Base-by-base conservation (phyloP, 305 asterid genomes). In the Fraxinus paxiana region DNA sequence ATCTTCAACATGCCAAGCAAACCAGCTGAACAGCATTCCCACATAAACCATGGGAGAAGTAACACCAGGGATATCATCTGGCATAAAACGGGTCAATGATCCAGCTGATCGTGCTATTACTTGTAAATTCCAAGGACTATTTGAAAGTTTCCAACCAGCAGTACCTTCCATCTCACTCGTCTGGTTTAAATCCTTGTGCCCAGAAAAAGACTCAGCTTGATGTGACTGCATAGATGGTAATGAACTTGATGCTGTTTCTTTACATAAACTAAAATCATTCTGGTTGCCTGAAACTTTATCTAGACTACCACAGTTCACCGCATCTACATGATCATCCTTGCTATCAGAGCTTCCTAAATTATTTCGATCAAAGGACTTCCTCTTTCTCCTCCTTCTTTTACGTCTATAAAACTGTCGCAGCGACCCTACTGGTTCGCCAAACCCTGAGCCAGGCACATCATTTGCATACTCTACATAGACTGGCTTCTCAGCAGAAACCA, bases 1-100 rank as follows among this genome's bases (percentile, higher is more conserved):
- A 87, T 96, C 99, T 88, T 96, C 99, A 78, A 96, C 99, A 87
- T 96, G 99, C 99, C 99, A 96, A 38, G 99, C 99, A 91, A 96
- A 96, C 99, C 98, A 94, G 85, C 99, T 96, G 91, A 92, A 96
- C 87, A 96, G 77, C 99, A 96, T 96, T 78, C 99, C 99, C 77
- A 96, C 86, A 83, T 94, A 96, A 69, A 96, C 90, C 99, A 96
- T 96, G 6, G 99, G 99, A 73, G 98, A 94, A 65, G 99, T 96
- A 83, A 96, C 99, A 79, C 99, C 98, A 17, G 99, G 99, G 20
- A 96, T 96, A 88, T 96, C 99, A 91, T 96, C 97, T 18, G 99
- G 97, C 99, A 96, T 96, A 86, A 90, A 96, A 28, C 98, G 97
- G 1, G 99, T 96, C 81, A 96, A 85, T 15, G 99, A 96, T 73